Base-by-base conservation (phyloP, 305 asterid species). In the Fraxinus ornus region DNA sequence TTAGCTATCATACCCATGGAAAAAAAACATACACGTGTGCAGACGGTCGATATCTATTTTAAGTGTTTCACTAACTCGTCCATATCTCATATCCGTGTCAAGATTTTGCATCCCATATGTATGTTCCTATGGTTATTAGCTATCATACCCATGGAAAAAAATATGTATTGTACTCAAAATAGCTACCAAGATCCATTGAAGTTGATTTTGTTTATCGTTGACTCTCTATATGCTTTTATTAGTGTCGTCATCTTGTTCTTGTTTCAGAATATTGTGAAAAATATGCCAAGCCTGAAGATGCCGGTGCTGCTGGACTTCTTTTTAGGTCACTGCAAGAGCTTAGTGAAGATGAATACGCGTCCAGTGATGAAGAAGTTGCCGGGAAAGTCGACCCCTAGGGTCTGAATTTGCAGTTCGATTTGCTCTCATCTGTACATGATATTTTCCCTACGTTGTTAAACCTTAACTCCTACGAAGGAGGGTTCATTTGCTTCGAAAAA, bases 231-330 rank as follows among this genome's bases (percentile, higher is more conserved):
- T 21, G 8, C 30, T 60, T 60, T n/a, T n/a, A 19, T 60, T 60
- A 60, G 8, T 3, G 5, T 70, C n/a, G 3, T 55, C n/a, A 5
- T 47, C 79, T 80, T 66, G 72, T 47, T 77, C 28, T 52, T 13
- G n/a, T 12, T 13, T 28, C 88, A 94, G 98, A 94, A 84, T 92
- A 86, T 37, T 92, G 98, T 13, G 90, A 93, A 82, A 94, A 90
- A 82, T 91, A 90, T 79, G 98, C 98, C 0, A 94, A 92, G 90
- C 91, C 94, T 33, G 92, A 88, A 72, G 94, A 93, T 84, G 95
- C 91, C 1, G 97, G 98, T 75, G 94, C n/a, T n/a, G n/a, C n/a
- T n/a, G n/a, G n/a, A n/a, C n/a, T n/a, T n/a, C n/a, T n/a, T n/a
- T n/a, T n/a, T n/a, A n/a, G n/a, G n/a, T n/a, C n/a, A n/a, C n/a